Conservation (phyloP, 2,329 filamentous ascomycete genomes). For the Fusarium longipes region DNA sequence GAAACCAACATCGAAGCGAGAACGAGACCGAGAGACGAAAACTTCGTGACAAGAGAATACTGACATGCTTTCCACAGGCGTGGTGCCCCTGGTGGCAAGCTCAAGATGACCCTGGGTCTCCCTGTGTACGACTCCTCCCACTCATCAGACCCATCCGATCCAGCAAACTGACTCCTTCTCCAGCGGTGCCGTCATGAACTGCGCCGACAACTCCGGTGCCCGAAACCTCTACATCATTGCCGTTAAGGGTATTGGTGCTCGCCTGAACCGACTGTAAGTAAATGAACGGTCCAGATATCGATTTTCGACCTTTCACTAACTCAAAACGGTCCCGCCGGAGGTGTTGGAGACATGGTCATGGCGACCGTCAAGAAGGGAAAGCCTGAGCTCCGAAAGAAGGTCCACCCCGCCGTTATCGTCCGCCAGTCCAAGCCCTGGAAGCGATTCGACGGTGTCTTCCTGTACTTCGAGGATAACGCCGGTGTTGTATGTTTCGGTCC, state of each 20-base stretch:
- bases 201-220: slow-evolving; percentile 98
- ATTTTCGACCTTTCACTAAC: too few species aligned
- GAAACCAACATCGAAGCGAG: slow-evolving; percentile 4
- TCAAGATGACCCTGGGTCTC: slow-evolving; percentile 99
- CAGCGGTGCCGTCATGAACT: slow-evolving; percentile 99
- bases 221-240: slow-evolving; percentile 99
- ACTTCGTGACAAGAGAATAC: slow-evolving; percentile 30
- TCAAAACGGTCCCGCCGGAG: slow-evolving; percentile 92
- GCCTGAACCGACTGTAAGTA: slow-evolving; percentile 98
- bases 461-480: slow-evolving; percentile 99
- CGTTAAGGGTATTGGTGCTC: slow-evolving; percentile 98
- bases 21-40: slow-evolving; percentile 10
- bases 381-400: slow-evolving; percentile 99
- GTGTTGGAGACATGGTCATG: slow-evolving; percentile 99
- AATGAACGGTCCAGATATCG: too few species aligned
- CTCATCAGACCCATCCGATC: slow-evolving; percentile 11
- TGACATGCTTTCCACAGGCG: slow-evolving; percentile 64
- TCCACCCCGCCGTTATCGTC: slow-evolving; percentile 99
- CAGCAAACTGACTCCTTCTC: slow-evolving; percentile 40
- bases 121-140: slow-evolving; percentile 77
- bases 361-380: slow-evolving; percentile 99
- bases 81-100: slow-evolving; percentile 99
- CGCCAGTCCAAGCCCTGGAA: slow-evolving; percentile 99
- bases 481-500: slow-evolving; percentile 80
- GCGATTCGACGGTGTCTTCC: slow-evolving; percentile 96